Conservation (phyloP, 2,329 filamentous ascomycete genomes). For the Metarhizium humberi region DNA sequence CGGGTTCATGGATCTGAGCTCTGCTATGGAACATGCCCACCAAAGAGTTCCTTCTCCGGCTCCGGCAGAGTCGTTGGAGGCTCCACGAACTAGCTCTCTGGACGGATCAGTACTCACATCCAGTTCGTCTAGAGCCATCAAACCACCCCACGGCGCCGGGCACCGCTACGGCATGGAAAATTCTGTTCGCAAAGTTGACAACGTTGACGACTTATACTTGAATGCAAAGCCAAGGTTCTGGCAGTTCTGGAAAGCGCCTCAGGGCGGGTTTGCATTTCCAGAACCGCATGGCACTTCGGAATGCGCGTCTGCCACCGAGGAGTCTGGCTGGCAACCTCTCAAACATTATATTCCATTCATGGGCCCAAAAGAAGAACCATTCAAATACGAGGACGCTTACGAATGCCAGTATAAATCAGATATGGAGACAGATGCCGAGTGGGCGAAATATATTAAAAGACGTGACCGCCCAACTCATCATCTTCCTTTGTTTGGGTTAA, state of each 20-base stretch:
- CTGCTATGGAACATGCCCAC: background rate
- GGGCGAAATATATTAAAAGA: slow-evolving; percentile 73
- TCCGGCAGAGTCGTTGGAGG: slow-evolving; percentile 20
- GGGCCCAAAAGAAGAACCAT: slow-evolving; percentile 28
- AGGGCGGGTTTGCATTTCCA: slow-evolving; percentile 51
- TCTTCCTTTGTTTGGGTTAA: slow-evolving; percentile 50
- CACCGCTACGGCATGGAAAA: slow-evolving; percentile 25
- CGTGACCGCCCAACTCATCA: slow-evolving; percentile 81
- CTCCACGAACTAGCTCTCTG: slow-evolving; percentile 25
- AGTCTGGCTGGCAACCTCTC: slow-evolving; percentile 41
- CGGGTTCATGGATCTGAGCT: slow-evolving; percentile 35
- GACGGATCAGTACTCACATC: slow-evolving; percentile 29
- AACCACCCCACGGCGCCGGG: background rate
- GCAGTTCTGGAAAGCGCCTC: slow-evolving; percentile 56
- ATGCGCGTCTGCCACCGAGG: slow-evolving; percentile 28
- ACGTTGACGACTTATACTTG: slow-evolving; percentile 39
- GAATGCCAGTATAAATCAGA: slow-evolving; percentile 49
- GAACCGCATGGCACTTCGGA: slow-evolving; percentile 47
- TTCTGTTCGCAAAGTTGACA: slow-evolving; percentile 40
- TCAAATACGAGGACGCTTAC: slow-evolving; percentile 54
- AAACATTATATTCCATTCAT: slow-evolving; percentile 41
- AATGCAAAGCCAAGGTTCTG: slow-evolving; percentile 42
- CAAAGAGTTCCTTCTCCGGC: slow-evolving; percentile 12
- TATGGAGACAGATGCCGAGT: slow-evolving; percentile 56
- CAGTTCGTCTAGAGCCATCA: slow-evolving; percentile 22